These are phyloP conservation scores for Choiromyces venosus DNA, from an alignment of 495 filamentous ascomycete species.

Conservation along the genomic window DNA sequence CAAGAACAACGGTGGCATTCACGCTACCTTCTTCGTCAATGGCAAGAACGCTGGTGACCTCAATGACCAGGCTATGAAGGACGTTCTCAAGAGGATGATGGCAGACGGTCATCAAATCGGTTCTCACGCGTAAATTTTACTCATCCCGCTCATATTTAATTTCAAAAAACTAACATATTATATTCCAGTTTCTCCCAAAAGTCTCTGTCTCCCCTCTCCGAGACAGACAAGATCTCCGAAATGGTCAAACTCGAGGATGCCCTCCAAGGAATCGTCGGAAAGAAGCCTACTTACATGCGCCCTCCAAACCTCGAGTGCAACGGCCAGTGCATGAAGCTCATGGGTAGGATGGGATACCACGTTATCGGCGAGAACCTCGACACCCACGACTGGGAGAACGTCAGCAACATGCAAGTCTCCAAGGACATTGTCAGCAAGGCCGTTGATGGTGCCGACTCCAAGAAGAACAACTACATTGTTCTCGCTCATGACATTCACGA, in stretches of 20 bases:
- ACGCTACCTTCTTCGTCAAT: constrained; percentile 67
- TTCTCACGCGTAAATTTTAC: constrained; percentile 52
- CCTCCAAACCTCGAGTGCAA: constrained; percentile 46
- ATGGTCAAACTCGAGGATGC: constrained; percentile 64
- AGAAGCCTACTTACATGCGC: constrained; percentile 54
- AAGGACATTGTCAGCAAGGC: constrained; percentile 19
- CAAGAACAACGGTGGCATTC: constrained; percentile 56
- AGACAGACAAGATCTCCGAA: constrained; percentile 51
- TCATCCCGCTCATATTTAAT: background rate
- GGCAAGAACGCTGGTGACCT: constrained; percentile 58
- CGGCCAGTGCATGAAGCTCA: constrained; percentile 35
- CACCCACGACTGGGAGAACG: constrained; percentile 48
- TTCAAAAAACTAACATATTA: background rate
- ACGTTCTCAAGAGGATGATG: constrained; percentile 54
- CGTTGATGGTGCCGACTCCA: background rate
- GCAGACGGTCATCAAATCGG: constrained; percentile 64
- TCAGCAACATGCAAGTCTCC: constrained; percentile 27
- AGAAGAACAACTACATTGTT: constrained; percentile 43
- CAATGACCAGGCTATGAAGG: constrained; percentile 47
- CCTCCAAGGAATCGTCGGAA: constrained; percentile 59
- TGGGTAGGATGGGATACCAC: constrained; percentile 47
- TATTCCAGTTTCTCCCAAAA: constrained; percentile 55
- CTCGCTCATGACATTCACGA: constrained; percentile 49
- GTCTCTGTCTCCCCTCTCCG: constrained; percentile 52
- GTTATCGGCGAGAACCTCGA: constrained; percentile 48